These are phyloP conservation scores for Paratinospora sagittata DNA, from an alignment of 164 flowering plant genomes.

Conservation along the genomic window DNA sequence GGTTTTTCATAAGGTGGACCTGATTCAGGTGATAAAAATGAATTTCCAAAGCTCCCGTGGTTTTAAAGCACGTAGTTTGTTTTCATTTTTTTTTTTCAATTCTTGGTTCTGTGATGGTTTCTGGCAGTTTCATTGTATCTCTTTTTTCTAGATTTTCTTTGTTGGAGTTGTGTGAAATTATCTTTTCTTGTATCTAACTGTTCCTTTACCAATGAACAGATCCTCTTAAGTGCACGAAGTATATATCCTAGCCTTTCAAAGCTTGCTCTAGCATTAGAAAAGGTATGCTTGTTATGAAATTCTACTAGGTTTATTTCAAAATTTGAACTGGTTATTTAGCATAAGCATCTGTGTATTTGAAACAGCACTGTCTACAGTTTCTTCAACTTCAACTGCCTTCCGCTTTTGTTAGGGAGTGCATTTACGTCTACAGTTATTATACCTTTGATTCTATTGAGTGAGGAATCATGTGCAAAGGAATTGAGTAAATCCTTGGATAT, in stretches of 20 bases:
- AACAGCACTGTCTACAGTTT: background rate
- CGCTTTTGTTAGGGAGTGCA: background rate
- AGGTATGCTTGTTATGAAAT: constrained; percentile 39
- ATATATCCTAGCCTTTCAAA: constrained; percentile 79
- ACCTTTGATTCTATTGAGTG: background rate
- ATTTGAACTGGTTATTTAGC: background rate
- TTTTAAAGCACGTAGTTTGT: too few relatives aligned
- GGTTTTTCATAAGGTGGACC: background rate
- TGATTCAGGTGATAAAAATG: background rate
- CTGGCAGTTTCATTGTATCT: background rate
- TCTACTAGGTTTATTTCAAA: background rate
- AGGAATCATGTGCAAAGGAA: background rate
- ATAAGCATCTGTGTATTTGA: background rate
- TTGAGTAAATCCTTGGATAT: background rate
- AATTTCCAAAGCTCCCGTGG: too few relatives aligned
- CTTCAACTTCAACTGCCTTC: background rate
- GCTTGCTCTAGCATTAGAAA: constrained; percentile 87
- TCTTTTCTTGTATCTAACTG: constrained; percentile 9
- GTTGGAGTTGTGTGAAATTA: background rate
- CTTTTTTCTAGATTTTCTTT: background rate
- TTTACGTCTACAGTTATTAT: background rate
- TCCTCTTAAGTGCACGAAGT: constrained; percentile 49
- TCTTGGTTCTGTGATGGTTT: background rate
- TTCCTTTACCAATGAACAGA: constrained; percentile 37
- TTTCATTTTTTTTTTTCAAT: too few relatives aligned